These are phyloP conservation scores for Kandelia obovata DNA, from an alignment of 345 rosid species.

Conservation along the genomic window DNA sequence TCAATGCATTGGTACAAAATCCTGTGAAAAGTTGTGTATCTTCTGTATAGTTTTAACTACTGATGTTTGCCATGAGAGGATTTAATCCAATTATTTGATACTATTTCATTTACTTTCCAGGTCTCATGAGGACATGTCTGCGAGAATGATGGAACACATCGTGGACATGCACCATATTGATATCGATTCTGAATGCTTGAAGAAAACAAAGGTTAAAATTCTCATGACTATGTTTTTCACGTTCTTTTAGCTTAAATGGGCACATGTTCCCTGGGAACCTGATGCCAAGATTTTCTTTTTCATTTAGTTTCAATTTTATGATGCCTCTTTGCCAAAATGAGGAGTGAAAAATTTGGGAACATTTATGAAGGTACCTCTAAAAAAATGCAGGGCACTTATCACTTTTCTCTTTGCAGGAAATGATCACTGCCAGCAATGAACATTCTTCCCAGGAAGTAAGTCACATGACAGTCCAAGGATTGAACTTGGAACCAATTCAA, in stretches of 20 bases:
- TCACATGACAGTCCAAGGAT: neutral
- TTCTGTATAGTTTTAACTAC: neutral
- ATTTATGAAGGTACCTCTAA: neutral
- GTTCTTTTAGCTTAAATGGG: no score
- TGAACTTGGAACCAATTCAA: neutral
- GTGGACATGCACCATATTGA: constrained; percentile 26
- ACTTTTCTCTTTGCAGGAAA: constrained; percentile 17
- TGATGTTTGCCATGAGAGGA: neutral
- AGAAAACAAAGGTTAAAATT: constrained; percentile 24
- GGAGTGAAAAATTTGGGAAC: no score
- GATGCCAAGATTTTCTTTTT: neutral
- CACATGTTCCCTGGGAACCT: no score
- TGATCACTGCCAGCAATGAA: constrained; percentile 26
- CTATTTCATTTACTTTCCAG: constrained; percentile 13
- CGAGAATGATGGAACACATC: constrained; percentile 27
- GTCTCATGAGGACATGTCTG: constrained; percentile 34
- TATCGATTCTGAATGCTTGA: constrained; percentile 24
- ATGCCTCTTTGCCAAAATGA: neutral
- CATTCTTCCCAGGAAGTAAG: constrained; percentile 17
- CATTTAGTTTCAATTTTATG: neutral
- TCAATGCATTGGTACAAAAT: neutral
- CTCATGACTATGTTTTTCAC: no score
- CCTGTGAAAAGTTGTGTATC: neutral
- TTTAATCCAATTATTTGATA: neutral
- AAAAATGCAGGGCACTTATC: neutral